Percentiles rank a stretch among this genome's conserved stretches.
phyloP scores from a whole-genome alignment of 805 yeast genomes.

The Zygosaccharomyces gambellarensis region DNA sequence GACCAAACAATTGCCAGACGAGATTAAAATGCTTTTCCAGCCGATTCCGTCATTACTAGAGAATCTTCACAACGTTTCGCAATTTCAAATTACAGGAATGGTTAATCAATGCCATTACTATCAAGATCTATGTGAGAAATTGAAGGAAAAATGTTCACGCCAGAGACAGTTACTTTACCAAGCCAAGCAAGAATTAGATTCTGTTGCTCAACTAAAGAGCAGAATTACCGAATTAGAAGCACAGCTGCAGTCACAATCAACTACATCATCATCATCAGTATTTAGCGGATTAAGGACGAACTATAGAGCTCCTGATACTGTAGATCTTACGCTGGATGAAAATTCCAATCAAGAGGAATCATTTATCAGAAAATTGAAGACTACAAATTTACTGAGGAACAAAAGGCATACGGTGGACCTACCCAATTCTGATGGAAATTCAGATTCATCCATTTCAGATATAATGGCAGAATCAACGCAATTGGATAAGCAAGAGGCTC shows the following conservation, averaged over 20 bases:
- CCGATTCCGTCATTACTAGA: slow-evolving; percentile 27
- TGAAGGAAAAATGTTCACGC: slow-evolving; percentile 26
- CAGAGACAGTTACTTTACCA: slow-evolving; percentile 27
- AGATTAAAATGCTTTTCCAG: slow-evolving; percentile 25
- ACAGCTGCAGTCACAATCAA: background rate
- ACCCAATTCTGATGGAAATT: background rate
- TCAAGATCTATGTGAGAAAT: slow-evolving; percentile 20
- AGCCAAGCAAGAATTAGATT: slow-evolving; percentile 27
- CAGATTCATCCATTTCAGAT: background rate
- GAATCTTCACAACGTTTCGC: slow-evolving; percentile 26
- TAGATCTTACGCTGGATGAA: slow-evolving; percentile 26
- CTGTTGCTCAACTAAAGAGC: slow-evolving; percentile 20
- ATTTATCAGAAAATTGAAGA: slow-evolving; percentile 22
- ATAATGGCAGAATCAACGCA: slow-evolving; percentile 19
- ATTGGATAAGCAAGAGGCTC: slow-evolving; percentile 3
- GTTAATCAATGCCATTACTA: slow-evolving; percentile 25
- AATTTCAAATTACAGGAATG: slow-evolving; percentile 28
- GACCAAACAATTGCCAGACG: slow-evolving; percentile 19
- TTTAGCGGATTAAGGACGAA: slow-evolving; percentile 16
- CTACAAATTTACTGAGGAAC: slow-evolving; percentile 11
- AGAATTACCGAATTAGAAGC: slow-evolving; percentile 14
- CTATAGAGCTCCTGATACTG: slow-evolving; percentile 23
- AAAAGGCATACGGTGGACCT: slow-evolving; percentile 1
- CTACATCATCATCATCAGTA: slow-evolving; percentile 5
- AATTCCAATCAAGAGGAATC: slow-evolving; percentile 13